Conservation (phyloP, 805 yeast species). For the Yarrowia phangngaensis region DNA sequence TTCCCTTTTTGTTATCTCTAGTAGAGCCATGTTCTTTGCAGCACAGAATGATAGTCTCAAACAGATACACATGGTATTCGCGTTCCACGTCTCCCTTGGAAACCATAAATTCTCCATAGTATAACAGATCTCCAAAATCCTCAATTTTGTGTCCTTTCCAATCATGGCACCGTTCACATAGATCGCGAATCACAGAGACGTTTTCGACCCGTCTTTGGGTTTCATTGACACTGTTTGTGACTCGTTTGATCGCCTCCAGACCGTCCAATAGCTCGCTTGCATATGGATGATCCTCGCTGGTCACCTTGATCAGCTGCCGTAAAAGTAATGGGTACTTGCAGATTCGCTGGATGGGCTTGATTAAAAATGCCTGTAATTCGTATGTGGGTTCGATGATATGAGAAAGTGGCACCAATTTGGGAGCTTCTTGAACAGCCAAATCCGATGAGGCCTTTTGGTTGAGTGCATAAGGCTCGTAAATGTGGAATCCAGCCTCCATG, state of each 20-base stretch:
- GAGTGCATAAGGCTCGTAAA: constrained; percentile 92
- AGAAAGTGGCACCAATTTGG: constrained; percentile 53
- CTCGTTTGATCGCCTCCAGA: constrained; percentile 68
- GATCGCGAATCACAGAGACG: constrained; percentile 60
- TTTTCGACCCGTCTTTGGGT: constrained; percentile 91
- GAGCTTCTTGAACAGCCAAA: constrained; percentile 59
- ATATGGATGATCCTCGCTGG: constrained; percentile 30
- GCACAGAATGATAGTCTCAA: constrained; percentile 63
- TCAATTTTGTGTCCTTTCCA: constrained; percentile 86
- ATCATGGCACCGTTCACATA: constrained; percentile 71
- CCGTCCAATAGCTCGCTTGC: constrained; percentile 74
- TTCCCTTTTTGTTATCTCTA: constrained; percentile 40
- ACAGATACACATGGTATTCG: constrained; percentile 84
- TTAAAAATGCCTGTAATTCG: constrained; percentile 81
- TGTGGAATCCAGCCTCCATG: constrained; percentile 77
- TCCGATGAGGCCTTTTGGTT: constrained; percentile 87
- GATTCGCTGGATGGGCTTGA: constrained; percentile 94
- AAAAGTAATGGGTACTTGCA: constrained; percentile 88
- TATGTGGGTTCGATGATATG: constrained; percentile 73
- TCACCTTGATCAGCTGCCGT: constrained; percentile 57
- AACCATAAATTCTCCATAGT: constrained; percentile 59
- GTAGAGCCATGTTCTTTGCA: constrained; percentile 55
- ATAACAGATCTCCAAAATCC: constrained; percentile 80
- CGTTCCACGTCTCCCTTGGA: constrained; percentile 58
- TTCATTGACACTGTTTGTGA: constrained; percentile 85